Conservation (phyloP, 257 asterid genomes). For the Ajuga chamaepitys region DNA sequence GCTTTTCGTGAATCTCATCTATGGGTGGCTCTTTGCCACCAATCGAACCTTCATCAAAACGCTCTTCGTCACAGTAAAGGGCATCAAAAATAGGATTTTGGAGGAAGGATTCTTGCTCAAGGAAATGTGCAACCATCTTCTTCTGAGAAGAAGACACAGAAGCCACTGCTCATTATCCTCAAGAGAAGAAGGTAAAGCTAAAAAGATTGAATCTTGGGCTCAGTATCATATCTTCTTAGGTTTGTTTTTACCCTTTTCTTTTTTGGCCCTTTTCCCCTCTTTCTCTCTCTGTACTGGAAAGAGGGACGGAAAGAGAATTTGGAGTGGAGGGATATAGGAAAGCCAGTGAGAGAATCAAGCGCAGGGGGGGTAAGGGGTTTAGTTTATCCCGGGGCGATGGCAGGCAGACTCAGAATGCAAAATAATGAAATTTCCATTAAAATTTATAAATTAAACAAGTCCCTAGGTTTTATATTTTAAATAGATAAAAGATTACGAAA, state of each 20-base stretch:
- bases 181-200: constrained; percentile 24
- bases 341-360: neutral
- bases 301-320: constrained; percentile 2
- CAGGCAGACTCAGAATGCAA: too few relatives aligned
- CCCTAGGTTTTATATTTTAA: too few relatives aligned
- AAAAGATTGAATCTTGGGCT: constrained; percentile 41
- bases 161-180: constrained; percentile 47
- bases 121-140: constrained; percentile 47
- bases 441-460: too few relatives aligned
- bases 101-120: constrained; percentile 28
- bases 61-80: constrained; percentile 65
- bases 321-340: neutral
- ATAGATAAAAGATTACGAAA: too few relatives aligned
- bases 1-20: constrained; percentile 20
- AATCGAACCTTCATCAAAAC: constrained; percentile 39
- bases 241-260: constrained; percentile 10
- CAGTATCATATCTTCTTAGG: constrained; percentile 40
- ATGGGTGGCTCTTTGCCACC: constrained; percentile 23
- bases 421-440: too few relatives aligned
- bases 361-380: too few relatives aligned
- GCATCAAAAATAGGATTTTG: constrained; percentile 45
- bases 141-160: constrained; percentile 51
- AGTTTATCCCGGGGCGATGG: too few relatives aligned
- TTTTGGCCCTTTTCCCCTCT: constrained; percentile 1
- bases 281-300: constrained; percentile 19